Conservation (phyloP, 495 filamentous ascomycete species). For the Penicillium waksmanii region DNA sequence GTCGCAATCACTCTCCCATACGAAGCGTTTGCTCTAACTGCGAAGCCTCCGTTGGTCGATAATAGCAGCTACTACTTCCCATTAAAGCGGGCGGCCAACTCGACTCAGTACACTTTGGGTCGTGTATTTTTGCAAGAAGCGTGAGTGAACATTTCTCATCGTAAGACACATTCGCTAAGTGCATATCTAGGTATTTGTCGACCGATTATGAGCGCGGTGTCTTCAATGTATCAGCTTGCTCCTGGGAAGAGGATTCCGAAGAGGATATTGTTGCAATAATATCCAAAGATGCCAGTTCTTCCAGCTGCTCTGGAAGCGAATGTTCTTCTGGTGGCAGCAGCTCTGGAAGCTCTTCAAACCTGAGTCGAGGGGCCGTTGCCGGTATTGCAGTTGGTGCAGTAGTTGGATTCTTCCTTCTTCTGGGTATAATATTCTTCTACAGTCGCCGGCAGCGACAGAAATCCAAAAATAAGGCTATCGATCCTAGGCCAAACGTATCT, state of each 20-base stretch:
- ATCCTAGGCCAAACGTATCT: constrained; percentile 17
- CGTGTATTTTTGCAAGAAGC: constrained; percentile 71
- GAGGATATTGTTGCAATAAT: constrained; percentile 22
- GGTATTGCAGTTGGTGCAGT: constrained; percentile 30
- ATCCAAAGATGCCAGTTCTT: constrained; percentile 11
- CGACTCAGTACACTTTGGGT: constrained; percentile 66
- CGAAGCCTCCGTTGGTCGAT: constrained; percentile 58
- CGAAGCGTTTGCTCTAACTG: constrained; percentile 62
- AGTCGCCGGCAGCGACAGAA: constrained; percentile 26
- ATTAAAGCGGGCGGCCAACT: constrained; percentile 53
- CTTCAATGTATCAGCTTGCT: constrained; percentile 43
- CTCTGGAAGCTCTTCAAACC: constrained; percentile 14
- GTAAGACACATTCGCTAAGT: not conserved
- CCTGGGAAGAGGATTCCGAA: constrained; percentile 20
- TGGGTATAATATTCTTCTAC: constrained; percentile 18
- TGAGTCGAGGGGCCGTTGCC: constrained; percentile 35
- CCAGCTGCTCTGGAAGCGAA: constrained; percentile 9
- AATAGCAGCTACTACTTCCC: constrained; percentile 62
- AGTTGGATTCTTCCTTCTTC: constrained; percentile 22
- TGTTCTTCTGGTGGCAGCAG: constrained; percentile 10
- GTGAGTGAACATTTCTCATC: constrained; percentile 10
- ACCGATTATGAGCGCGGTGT: constrained; percentile 65
- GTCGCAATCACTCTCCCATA: constrained; percentile 68
- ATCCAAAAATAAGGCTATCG: constrained; percentile 15
- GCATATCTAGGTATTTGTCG: constrained; percentile 53